phyloP scores from a whole-genome alignment of 2,329 filamentous ascomycete species.

The Nothophaeocryptopus gaeumannii region DNA sequence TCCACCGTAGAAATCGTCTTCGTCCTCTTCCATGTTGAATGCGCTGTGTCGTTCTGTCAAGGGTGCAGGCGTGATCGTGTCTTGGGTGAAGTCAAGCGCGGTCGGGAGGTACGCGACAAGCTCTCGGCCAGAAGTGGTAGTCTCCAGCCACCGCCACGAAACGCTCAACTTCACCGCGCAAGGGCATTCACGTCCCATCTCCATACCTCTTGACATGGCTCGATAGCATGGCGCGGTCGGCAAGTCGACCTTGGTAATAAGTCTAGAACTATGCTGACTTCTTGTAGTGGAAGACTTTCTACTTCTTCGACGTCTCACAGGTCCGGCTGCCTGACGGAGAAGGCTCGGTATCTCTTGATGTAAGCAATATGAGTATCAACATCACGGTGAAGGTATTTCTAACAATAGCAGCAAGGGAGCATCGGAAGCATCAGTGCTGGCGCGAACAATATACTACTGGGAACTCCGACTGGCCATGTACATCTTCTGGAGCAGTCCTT shows the following conservation, averaged over 20 bases:
- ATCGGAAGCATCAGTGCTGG: conserved; percentile 82
- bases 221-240: conserved; percentile 12
- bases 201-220: conserved; percentile 25
- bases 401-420: conserved; percentile 53
- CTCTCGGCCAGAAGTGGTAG: neutral
- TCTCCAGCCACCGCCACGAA: conserved; percentile 3
- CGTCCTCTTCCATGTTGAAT: conserved; percentile 49
- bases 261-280: conserved; percentile 1
- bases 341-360: conserved; percentile 51
- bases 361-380: conserved; percentile 3
- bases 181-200: neutral
- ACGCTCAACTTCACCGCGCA: no score
- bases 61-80: neutral
- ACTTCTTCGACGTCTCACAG: conserved; percentile 95
- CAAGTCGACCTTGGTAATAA: neutral
- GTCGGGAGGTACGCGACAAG: neutral
- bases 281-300: conserved; percentile 92
- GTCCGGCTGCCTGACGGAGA: conserved; percentile 78
- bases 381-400: conserved; percentile 12
- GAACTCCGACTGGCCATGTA: conserved; percentile 78
- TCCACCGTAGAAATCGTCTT: conserved; percentile 51
- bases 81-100: conserved; percentile 4
- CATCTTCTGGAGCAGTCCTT: conserved; percentile 84
- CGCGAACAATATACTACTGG: conserved; percentile 84
- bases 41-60: neutral